These are phyloP conservation scores for Ganoderma leucocontextum DNA, from an alignment of 1,284 basidiomycete species.

Conservation along the genomic window DNA sequence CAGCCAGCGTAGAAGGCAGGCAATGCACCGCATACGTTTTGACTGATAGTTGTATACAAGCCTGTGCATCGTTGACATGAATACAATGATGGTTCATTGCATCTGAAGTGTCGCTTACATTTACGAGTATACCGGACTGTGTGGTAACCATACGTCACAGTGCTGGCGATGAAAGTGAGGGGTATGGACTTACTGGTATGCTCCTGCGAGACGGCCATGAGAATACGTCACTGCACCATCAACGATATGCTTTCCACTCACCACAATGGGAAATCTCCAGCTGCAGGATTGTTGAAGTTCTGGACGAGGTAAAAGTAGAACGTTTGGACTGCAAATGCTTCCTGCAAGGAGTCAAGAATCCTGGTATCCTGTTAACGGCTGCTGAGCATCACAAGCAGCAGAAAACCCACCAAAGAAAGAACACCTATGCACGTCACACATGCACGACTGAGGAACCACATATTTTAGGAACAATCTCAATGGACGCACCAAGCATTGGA, in stretches of 20 bases:
- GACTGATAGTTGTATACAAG: neutral
- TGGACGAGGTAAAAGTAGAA: constrained; percentile 2
- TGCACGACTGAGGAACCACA: neutral
- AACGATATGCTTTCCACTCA: neutral
- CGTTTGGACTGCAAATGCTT: neutral
- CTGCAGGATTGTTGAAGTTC: neutral
- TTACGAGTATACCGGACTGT: neutral
- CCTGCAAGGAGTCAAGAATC: neutral
- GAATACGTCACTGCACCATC: neutral
- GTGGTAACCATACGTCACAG: neutral
- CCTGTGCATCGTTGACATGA: neutral
- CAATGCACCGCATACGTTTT: neutral
- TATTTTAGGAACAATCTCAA: neutral
- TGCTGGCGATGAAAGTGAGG: neutral
- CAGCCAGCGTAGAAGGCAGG: neutral
- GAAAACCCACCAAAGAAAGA: neutral
- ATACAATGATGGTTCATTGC: neutral
- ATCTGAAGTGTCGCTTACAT: neutral
- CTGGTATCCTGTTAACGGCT: neutral
- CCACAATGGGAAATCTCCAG: neutral
- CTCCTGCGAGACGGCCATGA: neutral
- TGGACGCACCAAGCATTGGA: neutral
- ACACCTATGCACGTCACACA: neutral
- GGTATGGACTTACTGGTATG: neutral
- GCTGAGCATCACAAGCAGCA: neutral